Evolutionary conservation across 2,329 filamentous ascomycete species (phyloP).

Genomic region (Fusarium albidum): DNA sequence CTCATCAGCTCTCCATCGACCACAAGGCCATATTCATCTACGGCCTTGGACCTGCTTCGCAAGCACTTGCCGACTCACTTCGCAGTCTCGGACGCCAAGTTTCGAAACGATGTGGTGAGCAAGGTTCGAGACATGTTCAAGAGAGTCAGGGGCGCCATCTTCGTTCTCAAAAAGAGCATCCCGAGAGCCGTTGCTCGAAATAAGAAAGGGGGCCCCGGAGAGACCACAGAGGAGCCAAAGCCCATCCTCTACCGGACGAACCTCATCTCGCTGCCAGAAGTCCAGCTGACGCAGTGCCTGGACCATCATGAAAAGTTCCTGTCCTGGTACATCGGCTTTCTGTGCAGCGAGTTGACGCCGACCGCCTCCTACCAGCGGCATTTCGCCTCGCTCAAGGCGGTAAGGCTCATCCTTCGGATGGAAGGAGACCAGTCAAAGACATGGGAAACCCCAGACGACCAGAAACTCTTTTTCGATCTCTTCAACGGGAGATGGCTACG

Average conservation of each 20-base stretch:
- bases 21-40: slow-evolving; percentile 73
- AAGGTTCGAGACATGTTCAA: slow-evolving; percentile 80
- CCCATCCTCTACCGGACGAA: slow-evolving; percentile 50
- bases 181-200: slow-evolving; percentile 46
- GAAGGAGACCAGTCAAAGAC: slow-evolving; percentile 65
- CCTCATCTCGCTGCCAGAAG: slow-evolving; percentile 49
- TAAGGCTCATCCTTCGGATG: slow-evolving; percentile 72
- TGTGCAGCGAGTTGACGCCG: slow-evolving; percentile 77
- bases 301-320: slow-evolving; percentile 70
- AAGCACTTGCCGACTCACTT: slow-evolving; percentile 75
- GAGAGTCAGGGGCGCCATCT: slow-evolving; percentile 73
- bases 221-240: slow-evolving; percentile 30
- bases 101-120: slow-evolving; percentile 81
- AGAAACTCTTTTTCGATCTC: slow-evolving; percentile 49
- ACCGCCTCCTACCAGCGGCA: slow-evolving; percentile 92
- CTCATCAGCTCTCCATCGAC: slow-evolving; percentile 79
- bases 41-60: slow-evolving; percentile 69
- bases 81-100: slow-evolving; percentile 85
- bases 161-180: slow-evolving; percentile 59
- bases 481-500: slow-evolving; percentile 63
- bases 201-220: slow-evolving; percentile 42
- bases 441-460: slow-evolving; percentile 51
- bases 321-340: slow-evolving; percentile 76
- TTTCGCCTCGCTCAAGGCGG: slow-evolving; percentile 78
- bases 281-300: slow-evolving; percentile 50